Evolutionary conservation across 768 basidiomycete species (phyloP), one percentile per base, ranked within the genome.

Genomic region (Lepiota brunneoincarnata): DNA sequence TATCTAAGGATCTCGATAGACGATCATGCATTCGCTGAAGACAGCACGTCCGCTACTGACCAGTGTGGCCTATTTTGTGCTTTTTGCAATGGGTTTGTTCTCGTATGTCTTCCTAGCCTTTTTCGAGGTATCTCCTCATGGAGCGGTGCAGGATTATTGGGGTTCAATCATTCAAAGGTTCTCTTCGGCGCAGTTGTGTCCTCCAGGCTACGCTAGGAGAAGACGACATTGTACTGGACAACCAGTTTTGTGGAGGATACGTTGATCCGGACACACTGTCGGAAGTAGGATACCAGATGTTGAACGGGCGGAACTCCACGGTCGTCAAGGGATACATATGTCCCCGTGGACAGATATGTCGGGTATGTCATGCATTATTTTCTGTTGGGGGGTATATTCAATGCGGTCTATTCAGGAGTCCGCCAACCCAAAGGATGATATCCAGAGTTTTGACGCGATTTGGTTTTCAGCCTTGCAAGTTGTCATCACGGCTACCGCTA

Each of bases 1-100:
- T 31, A 56, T 47, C 62, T 45, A 36, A 51, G 4, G 5, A 31
- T 24, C 20, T 39, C 38, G 50, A 4, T 50, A 79, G 77, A 79
- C 94, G 0, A 97, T 98, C 63, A 87, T 98, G 77, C 89, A 86
- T 55, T 94, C 91, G 2, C 73, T 98, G 51, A 98, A 98, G 71
- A 86, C 84, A 1, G 94, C 95, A 0, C 82, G 87, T 20, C 93
- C 95, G 0, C 73, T 97, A n/a, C 80, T 98, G 7, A 83, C 93
- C 4, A 87, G 86, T 54, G 94, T 98, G 4, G 83, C 93, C 0
- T 90, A 91, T 67, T 98, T 98, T 64, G 89, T 97, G 14, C 59
- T 94, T 18, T 98, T 98, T 62, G 93, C 93, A 0, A 87, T 93
- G 73, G 71, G 84, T 11, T 64, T 98, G 5, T 97, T 98, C 69